Base-by-base conservation (phyloP, 1,284 basidiomycete species). In the Cryptococcus maquisensis region DNA sequence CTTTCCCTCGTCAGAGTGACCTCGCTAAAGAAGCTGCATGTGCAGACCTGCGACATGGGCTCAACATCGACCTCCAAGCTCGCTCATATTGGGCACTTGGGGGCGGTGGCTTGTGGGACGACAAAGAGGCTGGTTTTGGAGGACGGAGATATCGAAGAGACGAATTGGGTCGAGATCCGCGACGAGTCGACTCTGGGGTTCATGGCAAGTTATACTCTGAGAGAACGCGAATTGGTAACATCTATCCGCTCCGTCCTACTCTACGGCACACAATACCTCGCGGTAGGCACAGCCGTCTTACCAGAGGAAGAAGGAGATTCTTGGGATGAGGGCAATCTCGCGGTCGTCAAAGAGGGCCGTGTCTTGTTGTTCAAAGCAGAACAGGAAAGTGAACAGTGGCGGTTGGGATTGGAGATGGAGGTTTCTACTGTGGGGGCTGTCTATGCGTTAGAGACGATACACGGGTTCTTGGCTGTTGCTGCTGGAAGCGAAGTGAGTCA, bases 21-120 rank as follows among this genome's bases (percentile, higher is more conserved):
- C n/a, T 83, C 85, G 53, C 77, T 90, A 10, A 85, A 88, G 65
- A 89, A 88, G 75, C 81, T 91, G 69, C 87, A 92, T 61, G 85
- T 93, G 38, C 83, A 85, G 57, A 83, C 88, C 32, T 86, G 90
- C 24, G 79, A 83, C 32, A 73, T 90, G 4, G 88, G 86, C 1
- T 72, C 81, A 39, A 82, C 87, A 49, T 85, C 82, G 52, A 87
- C 88, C 1, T 79, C 80, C 6, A 80, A 81, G 45, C 81, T 94
- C 23, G 80, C 81, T 2, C 79, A 88, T 64, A 78, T 84, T 55
- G 77, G 81, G 0, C 69, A 69, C 2, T 71, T 80, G 46, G 83
- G 81, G 49, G 74, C 80, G 0, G 84, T 90, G 52, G 88, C 83
- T 2, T 81, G 90, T 3, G 84, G 82, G 0, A 84, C 82, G 54